Percentiles rank a stretch among this genome's conserved stretches.
phyloP scores from a whole-genome alignment of 495 filamentous ascomycete genomes.

The Penicillium bialowiezense region DNA sequence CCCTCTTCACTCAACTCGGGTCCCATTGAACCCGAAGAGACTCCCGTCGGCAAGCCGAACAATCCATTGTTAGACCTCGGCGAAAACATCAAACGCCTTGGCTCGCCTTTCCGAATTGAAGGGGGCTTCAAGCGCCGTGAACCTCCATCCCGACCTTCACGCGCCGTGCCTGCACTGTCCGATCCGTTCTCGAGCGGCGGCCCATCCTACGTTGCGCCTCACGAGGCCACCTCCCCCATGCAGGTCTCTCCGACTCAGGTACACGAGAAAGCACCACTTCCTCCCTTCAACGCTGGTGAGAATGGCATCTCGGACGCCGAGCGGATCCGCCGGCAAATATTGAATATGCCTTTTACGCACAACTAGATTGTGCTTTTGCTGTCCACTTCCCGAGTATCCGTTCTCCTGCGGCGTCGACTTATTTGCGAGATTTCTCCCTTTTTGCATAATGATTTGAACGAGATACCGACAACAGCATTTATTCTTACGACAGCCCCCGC shows the following conservation, averaged over 20 bases:
- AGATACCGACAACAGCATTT: constrained; percentile 22
- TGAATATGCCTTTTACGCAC: constrained; percentile 39
- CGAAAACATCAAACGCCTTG: constrained; percentile 46
- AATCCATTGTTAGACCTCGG: constrained; percentile 31
- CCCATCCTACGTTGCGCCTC: constrained; percentile 12
- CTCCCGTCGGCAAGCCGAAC: constrained; percentile 23
- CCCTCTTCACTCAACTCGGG: constrained; percentile 39
- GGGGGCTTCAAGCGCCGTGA: constrained; percentile 24
- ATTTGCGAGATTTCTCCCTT: constrained; percentile 17
- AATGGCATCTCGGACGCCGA: constrained; percentile 47
- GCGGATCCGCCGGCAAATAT: constrained; percentile 44
- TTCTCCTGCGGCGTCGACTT: constrained; percentile 19
- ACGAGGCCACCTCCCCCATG: constrained; percentile 13
- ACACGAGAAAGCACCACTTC: constrained; percentile 12
- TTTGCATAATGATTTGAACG: constrained; percentile 34
- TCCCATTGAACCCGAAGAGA: constrained; percentile 31
- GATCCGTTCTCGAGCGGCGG: constrained; percentile 39
- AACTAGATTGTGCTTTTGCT: constrained; percentile 23
- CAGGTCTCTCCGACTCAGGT: constrained; percentile 18
- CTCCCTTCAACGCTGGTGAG: constrained; percentile 39
- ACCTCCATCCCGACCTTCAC: constrained; percentile 22
- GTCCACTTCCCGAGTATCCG: constrained; percentile 9
- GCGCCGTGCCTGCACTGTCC: constrained; percentile 42
- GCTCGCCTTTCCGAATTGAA: constrained; percentile 51
- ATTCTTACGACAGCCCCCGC: constrained; percentile 39